These are phyloP conservation scores for Sphaerulina musiva DNA, from an alignment of 2,329 filamentous ascomycete genomes.

Conservation along the genomic window DNA sequence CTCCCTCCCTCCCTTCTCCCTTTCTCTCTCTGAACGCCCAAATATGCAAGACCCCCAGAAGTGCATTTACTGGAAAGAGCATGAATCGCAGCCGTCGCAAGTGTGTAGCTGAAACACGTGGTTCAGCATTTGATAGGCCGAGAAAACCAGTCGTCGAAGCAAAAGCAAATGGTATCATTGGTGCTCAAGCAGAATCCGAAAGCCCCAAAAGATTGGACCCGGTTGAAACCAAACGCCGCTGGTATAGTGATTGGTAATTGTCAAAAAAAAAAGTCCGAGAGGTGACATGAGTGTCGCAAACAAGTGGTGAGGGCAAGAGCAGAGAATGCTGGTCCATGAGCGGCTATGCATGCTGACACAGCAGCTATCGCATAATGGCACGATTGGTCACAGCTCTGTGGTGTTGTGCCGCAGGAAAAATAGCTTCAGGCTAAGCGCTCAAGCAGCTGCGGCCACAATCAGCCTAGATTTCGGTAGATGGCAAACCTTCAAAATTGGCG, in stretches of 20 bases:
- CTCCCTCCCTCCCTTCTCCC: no score
- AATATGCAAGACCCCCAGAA: neutral
- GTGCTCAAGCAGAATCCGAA: conserved; percentile 9
- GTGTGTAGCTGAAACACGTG: conserved; percentile 14
- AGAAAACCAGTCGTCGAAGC: conserved; percentile 11
- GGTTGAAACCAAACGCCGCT: conserved; percentile 13
- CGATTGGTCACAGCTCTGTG: conserved; percentile 11
- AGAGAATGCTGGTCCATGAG: conserved; percentile 8
- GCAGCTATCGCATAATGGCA: conserved; percentile 14
- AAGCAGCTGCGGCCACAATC: conserved; percentile 6
- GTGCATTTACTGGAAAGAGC: conserved; percentile 7
- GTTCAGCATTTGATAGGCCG: conserved; percentile 1
- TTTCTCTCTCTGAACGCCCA: neutral
- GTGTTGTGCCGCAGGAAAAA: conserved; percentile 15
- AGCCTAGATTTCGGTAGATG: conserved; percentile 5
- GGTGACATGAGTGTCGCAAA: conserved; percentile 12
- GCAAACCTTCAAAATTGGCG: conserved; percentile 5
- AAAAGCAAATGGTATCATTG: conserved; percentile 25
- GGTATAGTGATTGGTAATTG: conserved; percentile 13
- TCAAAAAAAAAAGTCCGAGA: conserved; percentile 11
- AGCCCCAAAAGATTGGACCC: conserved; percentile 4
- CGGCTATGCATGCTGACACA: conserved; percentile 13
- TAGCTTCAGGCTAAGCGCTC: conserved; percentile 10
- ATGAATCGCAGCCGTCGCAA: conserved; percentile 2
- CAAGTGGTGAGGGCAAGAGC: conserved; percentile 11